Base-by-base conservation (phyloP, 208 protist species). In the Vickermania spadyakhi region DNA sequence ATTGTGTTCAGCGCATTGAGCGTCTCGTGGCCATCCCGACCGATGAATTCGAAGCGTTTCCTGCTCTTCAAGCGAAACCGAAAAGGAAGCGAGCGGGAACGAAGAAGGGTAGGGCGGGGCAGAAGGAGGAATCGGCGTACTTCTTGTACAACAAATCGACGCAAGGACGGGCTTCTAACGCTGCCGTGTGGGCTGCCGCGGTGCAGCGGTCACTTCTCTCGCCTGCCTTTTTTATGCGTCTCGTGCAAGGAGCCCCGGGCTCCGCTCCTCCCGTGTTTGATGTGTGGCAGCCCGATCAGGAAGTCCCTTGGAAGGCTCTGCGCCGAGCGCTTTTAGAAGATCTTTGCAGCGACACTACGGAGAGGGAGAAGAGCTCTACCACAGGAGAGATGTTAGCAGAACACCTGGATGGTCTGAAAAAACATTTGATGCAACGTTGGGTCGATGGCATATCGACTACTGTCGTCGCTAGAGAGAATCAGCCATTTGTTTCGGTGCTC, bases 131-230 rank as follows among this genome's bases (percentile, higher is more conserved):
- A 50, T 21, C 45, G 66, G 26, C 31, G 11, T 51, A 66, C 3
- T 73, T 86, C 25, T 60, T 94, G 52, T 89, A 83, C 62, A 90
- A 94, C 62, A 55, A 63, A 1, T 62, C 66, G 3, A 90, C 84
- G 14, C 64, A 56, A 4, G 58, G 60, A 27, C 55, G 58, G 23
- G 84, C 87, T 21, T 90, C 81, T 1, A 77, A 89, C 31, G 70
- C 72, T 28, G 79, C 79, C 21, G 73, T 75, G 62, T 67, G 91
- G 31, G 70, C 73, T 1, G 86, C 73, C 59, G 81, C 81, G 1
- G 60, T 94, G 18, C 87, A 84, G 4, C 80, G 70, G 53, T 89
- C 77, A 68, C 88, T 83, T 66, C 29, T 74, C 5, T 52, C 84
- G 53, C 42, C 52, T 14, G 27, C 54, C 0, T 93, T 90, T 56